Evolutionary conservation across 176 grass and related monocot genomes (phyloP).

Genomic region (Raddia distichophylla): DNA sequence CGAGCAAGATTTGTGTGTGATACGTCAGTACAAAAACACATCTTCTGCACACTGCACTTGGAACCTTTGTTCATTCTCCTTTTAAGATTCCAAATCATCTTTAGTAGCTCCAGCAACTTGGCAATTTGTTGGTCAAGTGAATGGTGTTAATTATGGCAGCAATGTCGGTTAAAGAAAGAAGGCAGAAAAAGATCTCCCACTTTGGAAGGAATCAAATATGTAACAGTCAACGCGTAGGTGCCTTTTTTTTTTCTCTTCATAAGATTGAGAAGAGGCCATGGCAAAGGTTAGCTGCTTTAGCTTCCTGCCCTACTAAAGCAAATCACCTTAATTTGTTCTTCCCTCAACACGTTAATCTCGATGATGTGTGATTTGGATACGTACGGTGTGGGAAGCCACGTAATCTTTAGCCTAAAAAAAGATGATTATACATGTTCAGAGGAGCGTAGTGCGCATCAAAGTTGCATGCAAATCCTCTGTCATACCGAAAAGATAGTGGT

Average conservation of each 20-base stretch:
- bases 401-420: no score
- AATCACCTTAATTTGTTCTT: background rate
- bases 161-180: background rate
- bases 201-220: conserved; percentile 7
- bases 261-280: background rate
- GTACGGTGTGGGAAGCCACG: background rate
- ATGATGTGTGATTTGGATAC: background rate
- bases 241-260: background rate
- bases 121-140: background rate
- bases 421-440: no score
- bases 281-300: background rate
- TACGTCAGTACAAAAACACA: no score
- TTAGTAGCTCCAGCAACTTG: background rate
- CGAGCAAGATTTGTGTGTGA: no score
- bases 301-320: no score
- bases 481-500: no score
- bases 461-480: no score
- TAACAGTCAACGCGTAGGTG: background rate
- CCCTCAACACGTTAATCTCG: background rate
- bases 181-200: background rate
- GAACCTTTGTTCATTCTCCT: background rate
- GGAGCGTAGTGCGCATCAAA: no score
- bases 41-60: no score
- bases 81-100: background rate
- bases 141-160: background rate